Percentiles rank a stretch among this genome's conserved stretches.
Conservation (phyloP, 192 early-diverging fungal species). For the Paraglomus occultum region DNA sequence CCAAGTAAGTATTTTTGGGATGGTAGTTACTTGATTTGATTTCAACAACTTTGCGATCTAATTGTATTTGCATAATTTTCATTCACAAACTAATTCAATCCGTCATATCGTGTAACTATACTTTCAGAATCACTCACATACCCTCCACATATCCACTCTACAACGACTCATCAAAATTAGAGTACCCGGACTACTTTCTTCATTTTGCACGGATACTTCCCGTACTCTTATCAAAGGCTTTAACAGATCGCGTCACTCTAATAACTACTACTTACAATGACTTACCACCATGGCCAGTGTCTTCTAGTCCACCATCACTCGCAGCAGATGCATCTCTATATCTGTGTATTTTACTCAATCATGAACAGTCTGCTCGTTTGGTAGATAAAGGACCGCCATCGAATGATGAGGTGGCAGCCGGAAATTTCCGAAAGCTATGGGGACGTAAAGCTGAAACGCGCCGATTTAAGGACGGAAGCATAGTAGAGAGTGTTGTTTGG, state of each 20-base stretch:
- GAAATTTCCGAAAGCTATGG: slow-evolving; percentile 80
- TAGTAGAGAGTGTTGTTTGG: slow-evolving; percentile 89
- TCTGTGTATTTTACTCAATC: slow-evolving; percentile 66
- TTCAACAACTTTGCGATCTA: background rate
- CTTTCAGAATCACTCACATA: slow-evolving; percentile 12
- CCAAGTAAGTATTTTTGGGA: slow-evolving; percentile 43
- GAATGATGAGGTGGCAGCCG: slow-evolving; percentile 62
- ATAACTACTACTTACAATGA: slow-evolving; percentile 42
- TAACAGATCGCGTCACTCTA: slow-evolving; percentile 50
- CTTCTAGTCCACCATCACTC: slow-evolving; percentile 27
- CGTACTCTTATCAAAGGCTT: slow-evolving; percentile 43
- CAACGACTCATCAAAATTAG: slow-evolving; percentile 31
- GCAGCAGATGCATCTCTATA: slow-evolving; percentile 36
- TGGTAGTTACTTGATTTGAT: background rate
- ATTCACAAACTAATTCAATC: background rate
- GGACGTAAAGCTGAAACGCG: slow-evolving; percentile 87
- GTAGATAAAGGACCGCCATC: slow-evolving; percentile 90
- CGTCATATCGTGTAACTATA: background rate
- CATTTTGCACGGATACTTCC: slow-evolving; percentile 47
- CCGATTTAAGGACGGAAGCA: slow-evolving; percentile 92
- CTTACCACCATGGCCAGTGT: slow-evolving; percentile 44
- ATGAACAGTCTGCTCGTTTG: slow-evolving; percentile 60
- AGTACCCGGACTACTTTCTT: slow-evolving; percentile 46
- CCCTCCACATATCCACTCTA: slow-evolving; percentile 33
- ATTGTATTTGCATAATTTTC: background rate